phyloP scores from a whole-genome alignment of 257 asterid genomes.

The Fraxinus quadrangulata region DNA sequence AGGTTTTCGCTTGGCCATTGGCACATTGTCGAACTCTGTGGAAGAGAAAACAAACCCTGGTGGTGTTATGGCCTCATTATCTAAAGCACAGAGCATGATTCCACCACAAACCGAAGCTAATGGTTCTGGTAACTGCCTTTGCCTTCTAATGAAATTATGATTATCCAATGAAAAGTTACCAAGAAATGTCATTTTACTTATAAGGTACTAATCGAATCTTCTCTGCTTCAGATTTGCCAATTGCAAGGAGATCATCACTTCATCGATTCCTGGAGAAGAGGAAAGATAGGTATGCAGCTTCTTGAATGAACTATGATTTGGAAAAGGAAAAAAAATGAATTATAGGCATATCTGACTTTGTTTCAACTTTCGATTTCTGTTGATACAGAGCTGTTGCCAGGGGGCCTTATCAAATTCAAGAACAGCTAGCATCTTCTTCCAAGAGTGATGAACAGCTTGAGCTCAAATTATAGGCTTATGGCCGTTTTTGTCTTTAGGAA shows the following conservation, averaged over 20 bases:
- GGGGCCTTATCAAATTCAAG: constrained; percentile 60
- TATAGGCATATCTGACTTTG: neutral
- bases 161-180: neutral
- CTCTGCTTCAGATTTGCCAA: constrained; percentile 61
- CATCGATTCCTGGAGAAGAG: constrained; percentile 80
- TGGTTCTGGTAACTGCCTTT: constrained; percentile 40
- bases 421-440: constrained; percentile 41
- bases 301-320: neutral
- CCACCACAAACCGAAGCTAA: constrained; percentile 35
- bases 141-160: neutral
- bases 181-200: neutral
- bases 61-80: neutral
- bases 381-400: constrained; percentile 55
- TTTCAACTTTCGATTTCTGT: neutral
- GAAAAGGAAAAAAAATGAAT: neutral
- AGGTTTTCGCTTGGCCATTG: neutral
- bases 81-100: constrained; percentile 1
- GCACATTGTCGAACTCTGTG: neutral
- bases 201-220: neutral
- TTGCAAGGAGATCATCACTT: constrained; percentile 81
- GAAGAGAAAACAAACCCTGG: neutral
- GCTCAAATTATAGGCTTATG: constrained; percentile 48
- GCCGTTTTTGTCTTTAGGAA: neutral
- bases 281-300: constrained; percentile 61
- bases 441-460: constrained; percentile 60